Base-by-base conservation (phyloP, 1,139 yeast genomes). In the Maudiozyma humilis region DNA sequence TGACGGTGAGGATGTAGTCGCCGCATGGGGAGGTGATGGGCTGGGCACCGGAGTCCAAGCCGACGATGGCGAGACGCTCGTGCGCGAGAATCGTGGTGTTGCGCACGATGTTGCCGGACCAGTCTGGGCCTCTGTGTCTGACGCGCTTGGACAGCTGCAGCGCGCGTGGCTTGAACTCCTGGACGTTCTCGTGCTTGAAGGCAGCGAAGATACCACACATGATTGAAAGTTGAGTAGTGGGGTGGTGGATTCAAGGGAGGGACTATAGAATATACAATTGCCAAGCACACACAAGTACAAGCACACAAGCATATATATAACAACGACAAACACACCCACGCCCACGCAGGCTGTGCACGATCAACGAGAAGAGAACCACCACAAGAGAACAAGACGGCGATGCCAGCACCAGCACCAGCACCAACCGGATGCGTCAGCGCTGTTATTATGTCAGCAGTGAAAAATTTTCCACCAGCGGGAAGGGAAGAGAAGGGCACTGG, bases 171-270 rank as follows among this genome's bases (percentile, higher is more conserved):
- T 89, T 91, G 75, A 86, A 91, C 47, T 74, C 70, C 58, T 82
- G 81, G 49, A 85, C 79, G 53, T 87, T 84, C 41, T 81, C 83
- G 62, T 84, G 89, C 67, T 75, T 81, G 68, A 75, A 87, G 47
- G 94, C 88, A 51, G 96, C 96, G 65, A 87, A 91, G 59, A 91
- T 89, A 69, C 97, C 98, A 82, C 97, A 93, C 98, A 91, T 93
- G 13, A 37, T 60, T 10, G 7, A 12, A 15, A 29, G 12, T n/a
- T n/a, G 18, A 10, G 14, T 4, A 6, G 16, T 16, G 14, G 12
- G 14, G 23, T n/a, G 23, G 14, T 7, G n/a, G 25, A 18, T 10
- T 5, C 15, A 5, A 19, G 4, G 19, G 4, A 12, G 23, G 23
- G 27, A 18, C 13, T 16, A 34, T n/a, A 34, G 23, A n/a, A n/a